A percentile compares a stretch with the other conserved stretches of the same genome.
Evolutionary conservation across 2,329 filamentous ascomycete species (phyloP).

Genomic region (Paramyrothecium sp.): DNA sequence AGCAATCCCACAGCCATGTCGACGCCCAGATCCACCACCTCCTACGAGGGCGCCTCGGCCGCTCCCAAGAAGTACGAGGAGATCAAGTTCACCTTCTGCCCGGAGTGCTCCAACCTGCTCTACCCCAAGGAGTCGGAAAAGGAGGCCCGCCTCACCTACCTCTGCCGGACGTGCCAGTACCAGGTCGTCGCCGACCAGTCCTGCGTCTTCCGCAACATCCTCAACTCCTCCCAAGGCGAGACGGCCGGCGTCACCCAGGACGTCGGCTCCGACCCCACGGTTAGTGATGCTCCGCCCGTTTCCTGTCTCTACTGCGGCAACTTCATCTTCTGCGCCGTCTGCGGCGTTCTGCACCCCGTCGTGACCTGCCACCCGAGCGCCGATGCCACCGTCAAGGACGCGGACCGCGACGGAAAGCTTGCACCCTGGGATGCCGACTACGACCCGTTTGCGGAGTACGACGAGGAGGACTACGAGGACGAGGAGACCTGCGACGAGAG

Average conservation of each 20-base stretch:
- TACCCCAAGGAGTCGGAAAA: conserved; percentile 94
- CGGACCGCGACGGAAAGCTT: not conserved
- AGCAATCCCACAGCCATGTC: conserved; percentile 43
- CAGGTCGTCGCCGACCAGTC: conserved; percentile 82
- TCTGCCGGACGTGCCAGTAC: conserved; percentile 93
- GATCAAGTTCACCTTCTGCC: conserved; percentile 96
- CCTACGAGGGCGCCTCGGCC: conserved; percentile 34
- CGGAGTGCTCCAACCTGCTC: conserved; percentile 97
- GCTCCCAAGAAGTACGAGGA: conserved; percentile 64
- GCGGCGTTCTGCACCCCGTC: conserved; percentile 23
- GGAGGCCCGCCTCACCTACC: conserved; percentile 84
- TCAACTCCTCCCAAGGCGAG: conserved; percentile 88
- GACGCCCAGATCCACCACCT: conserved; percentile 51
- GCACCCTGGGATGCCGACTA: conserved; percentile 15
- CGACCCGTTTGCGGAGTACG: conserved; percentile 35
- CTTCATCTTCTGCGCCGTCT: conserved; percentile 41
- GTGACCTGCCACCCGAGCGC: conserved; percentile 12
- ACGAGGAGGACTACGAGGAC: conserved; percentile 26
- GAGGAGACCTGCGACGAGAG: not conserved
- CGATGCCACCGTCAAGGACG: conserved; percentile 7
- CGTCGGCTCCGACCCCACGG: conserved; percentile 96
- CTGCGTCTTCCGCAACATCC: conserved; percentile 93
- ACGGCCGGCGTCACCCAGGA: conserved; percentile 97
- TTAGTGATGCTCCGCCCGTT: conserved; percentile 62
- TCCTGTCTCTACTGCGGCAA: conserved; percentile 47